Conservation (phyloP, 2,329 filamentous ascomycete species). For the Cordyceps militaris region DNA sequence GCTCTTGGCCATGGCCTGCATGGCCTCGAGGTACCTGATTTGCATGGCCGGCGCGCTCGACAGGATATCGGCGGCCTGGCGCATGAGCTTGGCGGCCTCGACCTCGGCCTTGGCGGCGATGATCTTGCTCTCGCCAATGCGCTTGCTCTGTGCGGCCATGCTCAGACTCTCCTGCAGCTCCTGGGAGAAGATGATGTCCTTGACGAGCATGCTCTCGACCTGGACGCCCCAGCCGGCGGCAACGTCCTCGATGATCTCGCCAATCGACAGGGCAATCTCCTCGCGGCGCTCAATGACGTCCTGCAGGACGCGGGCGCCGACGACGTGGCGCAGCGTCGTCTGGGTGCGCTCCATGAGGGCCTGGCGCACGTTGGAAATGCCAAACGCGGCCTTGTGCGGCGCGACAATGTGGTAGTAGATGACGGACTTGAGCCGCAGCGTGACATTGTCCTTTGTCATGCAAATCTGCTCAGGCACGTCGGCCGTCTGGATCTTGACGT, state of each 20-base stretch:
- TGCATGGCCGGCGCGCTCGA: slow-evolving; percentile 94
- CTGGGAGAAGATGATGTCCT: slow-evolving; percentile 95
- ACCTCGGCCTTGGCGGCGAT: slow-evolving; percentile 96
- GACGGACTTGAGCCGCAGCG: slow-evolving; percentile 84
- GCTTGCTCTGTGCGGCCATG: slow-evolving; percentile 98
- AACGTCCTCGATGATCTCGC: slow-evolving; percentile 96
- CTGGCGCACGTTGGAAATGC: slow-evolving; percentile 88
- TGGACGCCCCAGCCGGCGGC: slow-evolving; percentile 90
- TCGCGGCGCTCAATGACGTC: slow-evolving; percentile 98
- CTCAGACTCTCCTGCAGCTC: slow-evolving; percentile 93
- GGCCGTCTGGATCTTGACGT: slow-evolving; percentile 99
- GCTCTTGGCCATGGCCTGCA: slow-evolving; percentile 97
- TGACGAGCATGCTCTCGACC: slow-evolving; percentile 98
- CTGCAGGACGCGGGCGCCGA: slow-evolving; percentile 90
- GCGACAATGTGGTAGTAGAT: slow-evolving; percentile 98
- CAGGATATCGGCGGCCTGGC: slow-evolving; percentile 88
- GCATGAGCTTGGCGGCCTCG: slow-evolving; percentile 89
- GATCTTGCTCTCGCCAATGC: slow-evolving; percentile 96
- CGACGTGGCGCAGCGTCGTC: slow-evolving; percentile 93
- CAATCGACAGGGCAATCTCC: slow-evolving; percentile 90
- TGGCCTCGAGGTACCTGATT: slow-evolving; percentile 94
- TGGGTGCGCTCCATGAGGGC: slow-evolving; percentile 97
- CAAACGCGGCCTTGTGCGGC: slow-evolving; percentile 95
- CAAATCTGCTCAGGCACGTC: slow-evolving; percentile 94
- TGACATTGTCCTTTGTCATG: slow-evolving; percentile 99